Evolutionary conservation across 192 early-diverging fungal genomes (phyloP).

Genomic region (Podila horticola): DNA sequence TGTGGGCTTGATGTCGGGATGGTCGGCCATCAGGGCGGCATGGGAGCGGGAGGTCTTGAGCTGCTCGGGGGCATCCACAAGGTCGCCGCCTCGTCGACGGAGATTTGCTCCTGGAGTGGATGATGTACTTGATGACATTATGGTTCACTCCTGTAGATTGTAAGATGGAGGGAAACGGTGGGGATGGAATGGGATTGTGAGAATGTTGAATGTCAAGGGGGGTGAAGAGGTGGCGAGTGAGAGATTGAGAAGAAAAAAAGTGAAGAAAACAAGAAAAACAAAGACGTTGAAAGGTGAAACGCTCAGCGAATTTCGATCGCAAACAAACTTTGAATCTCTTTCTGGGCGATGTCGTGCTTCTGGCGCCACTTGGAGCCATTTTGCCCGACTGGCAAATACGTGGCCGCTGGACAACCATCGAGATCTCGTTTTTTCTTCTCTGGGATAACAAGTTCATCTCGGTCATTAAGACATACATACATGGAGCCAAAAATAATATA

Average conservation of each 20-base stretch:
- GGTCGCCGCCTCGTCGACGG: neutral
- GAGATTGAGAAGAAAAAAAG: neutral
- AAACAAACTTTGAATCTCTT: neutral
- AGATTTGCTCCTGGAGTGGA: neutral
- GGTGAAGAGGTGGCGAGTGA: neutral
- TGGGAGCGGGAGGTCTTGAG: slow-evolving; percentile 19
- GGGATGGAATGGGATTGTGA: neutral
- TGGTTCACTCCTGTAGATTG: neutral
- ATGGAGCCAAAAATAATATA: no score
- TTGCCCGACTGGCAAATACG: neutral
- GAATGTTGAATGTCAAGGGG: no score
- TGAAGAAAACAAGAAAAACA: neutral
- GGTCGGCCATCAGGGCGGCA: slow-evolving; percentile 20
- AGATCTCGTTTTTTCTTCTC: no score
- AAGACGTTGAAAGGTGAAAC: neutral
- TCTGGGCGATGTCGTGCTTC: slow-evolving; percentile 3
- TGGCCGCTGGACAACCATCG: no score
- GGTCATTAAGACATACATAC: no score
- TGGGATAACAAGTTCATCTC: no score
- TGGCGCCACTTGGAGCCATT: neutral
- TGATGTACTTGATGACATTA: neutral
- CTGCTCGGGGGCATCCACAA: neutral
- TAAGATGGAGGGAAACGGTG: neutral
- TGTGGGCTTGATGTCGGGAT: slow-evolving; percentile 27
- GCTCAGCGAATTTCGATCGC: neutral